Evolutionary conservation across 2,329 filamentous ascomycete species (phyloP), one percentile per base, ranked within the genome.

Genomic region (Exophiala oligosperma): DNA sequence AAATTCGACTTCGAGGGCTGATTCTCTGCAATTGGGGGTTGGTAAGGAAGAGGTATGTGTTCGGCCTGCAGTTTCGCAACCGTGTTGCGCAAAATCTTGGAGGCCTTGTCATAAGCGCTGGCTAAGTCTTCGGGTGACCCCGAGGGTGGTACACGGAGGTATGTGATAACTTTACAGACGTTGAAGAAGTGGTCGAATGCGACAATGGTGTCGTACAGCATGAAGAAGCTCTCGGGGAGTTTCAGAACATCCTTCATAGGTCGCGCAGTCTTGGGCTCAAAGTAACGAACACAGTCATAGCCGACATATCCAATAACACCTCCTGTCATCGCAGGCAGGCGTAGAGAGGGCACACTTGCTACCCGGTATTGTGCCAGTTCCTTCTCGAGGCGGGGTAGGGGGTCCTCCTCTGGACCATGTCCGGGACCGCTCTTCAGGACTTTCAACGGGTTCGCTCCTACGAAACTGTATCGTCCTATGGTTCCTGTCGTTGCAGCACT

Each of bases 261-360:
- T 50, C 92, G 84, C 26, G 87, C 87, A n/a, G 94, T 97, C 81
- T 92, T 95, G 61, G 94, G 94, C 80, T 99, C 94, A 67, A 99
- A 99, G 76, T 97, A 97, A 70, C 88, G 87, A 68, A 99, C 91
- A 74, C 94, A 99, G 73, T 99, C 94, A 71, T 99, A 99, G 53
- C 92, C 92, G 4, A 97, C 91, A 73, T 97, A 99, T 59, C 94
- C 94, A 68, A 99, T 91, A 11, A 92, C 94, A 50, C 94, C 94
- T 41, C 92, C 94, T 0, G 90, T 91, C 76, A 99, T 79, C 26
- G 91, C 90, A 52, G 94, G 94, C 38, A 99, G 81, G 68, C 84
- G 84, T 69, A 97, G 78, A 1, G 87, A 90, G 0, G 94, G 92
- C 2, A 99, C 85, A 41, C 90, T 84, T 35, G 92, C 89, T 63